These are phyloP conservation scores for Piper longum DNA, from an alignment of 164 flowering plant species.

Conservation along the genomic window DNA sequence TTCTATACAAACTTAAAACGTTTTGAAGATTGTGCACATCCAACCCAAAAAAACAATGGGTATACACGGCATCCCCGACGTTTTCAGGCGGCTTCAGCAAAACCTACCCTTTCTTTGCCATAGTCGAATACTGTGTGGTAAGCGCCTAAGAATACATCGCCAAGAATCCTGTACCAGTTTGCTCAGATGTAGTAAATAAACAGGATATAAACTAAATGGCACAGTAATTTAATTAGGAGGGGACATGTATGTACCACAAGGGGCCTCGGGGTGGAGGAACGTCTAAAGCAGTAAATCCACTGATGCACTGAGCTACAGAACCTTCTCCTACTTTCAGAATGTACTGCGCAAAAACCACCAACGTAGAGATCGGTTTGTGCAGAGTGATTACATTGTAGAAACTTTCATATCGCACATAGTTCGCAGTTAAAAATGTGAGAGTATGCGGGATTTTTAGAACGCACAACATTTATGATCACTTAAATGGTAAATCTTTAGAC, in stretches of 20 bases:
- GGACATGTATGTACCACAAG: conserved; percentile 28
- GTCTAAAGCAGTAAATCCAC: conserved; percentile 62
- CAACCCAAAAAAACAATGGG: neutral
- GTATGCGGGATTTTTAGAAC: too few species aligned
- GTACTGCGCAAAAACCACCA: conserved; percentile 27
- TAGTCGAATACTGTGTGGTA: conserved; percentile 45
- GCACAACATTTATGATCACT: too few species aligned
- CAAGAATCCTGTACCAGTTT: conserved; percentile 32
- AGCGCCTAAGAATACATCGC: conserved; percentile 42
- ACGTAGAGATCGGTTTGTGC: neutral
- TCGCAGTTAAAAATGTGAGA: too few species aligned
- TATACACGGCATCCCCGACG: neutral
- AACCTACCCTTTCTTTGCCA: conserved; percentile 32
- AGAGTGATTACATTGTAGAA: neutral
- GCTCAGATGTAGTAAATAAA: neutral
- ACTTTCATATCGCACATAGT: too few species aligned
- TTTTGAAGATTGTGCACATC: too few species aligned
- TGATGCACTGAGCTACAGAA: conserved; percentile 49
- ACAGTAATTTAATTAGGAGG: neutral
- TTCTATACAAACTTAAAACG: too few species aligned
- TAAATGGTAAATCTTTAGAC: too few species aligned
- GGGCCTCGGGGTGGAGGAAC: conserved; percentile 66
- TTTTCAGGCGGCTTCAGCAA: conserved; percentile 32
- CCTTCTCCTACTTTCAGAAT: conserved; percentile 57
- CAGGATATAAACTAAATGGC: neutral